Conservation (phyloP, 139 green algal species). For the Picochlorum costavermella region DNA sequence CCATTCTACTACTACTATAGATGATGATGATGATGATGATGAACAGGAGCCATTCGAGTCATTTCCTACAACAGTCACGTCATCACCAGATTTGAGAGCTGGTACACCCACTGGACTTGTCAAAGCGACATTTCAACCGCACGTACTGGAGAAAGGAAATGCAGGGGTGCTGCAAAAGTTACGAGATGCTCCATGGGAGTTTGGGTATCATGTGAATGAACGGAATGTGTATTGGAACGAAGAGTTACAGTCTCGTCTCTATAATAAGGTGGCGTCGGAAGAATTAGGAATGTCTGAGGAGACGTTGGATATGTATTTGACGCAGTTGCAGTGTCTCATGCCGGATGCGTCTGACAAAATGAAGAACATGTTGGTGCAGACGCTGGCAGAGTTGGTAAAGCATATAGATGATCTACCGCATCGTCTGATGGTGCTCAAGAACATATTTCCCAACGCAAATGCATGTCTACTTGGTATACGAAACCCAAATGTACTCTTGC, state of each 20-base stretch:
- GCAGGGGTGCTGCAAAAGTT: background rate
- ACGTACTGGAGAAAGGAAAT: background rate
- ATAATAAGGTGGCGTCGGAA: slow-evolving; percentile 44
- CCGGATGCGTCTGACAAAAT: slow-evolving; percentile 31
- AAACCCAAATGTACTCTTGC: slow-evolving; percentile 44
- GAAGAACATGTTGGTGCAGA: slow-evolving; percentile 22
- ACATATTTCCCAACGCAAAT: slow-evolving; percentile 54
- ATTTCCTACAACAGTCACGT: background rate
- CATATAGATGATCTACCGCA: slow-evolving; percentile 42
- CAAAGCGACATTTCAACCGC: background rate
- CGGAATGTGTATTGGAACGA: slow-evolving; percentile 60
- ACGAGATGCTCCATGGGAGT: slow-evolving; percentile 30
- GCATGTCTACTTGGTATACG: slow-evolving; percentile 38
- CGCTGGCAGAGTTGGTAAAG: background rate
- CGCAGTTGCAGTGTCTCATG: slow-evolving; percentile 40
- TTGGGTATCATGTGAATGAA: slow-evolving; percentile 57
- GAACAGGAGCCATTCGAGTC: no score
- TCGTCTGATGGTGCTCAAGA: slow-evolving; percentile 48
- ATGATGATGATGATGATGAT: no score
- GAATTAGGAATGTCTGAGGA: slow-evolving; percentile 47
- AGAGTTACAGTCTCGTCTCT: slow-evolving; percentile 53
- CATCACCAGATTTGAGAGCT: background rate
- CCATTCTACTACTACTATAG: no score
- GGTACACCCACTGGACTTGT: background rate
- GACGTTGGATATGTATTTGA: slow-evolving; percentile 45